These are phyloP conservation scores for Scheffersomyces amazonensis DNA, from an alignment of 805 yeast species.

Conservation along the genomic window DNA sequence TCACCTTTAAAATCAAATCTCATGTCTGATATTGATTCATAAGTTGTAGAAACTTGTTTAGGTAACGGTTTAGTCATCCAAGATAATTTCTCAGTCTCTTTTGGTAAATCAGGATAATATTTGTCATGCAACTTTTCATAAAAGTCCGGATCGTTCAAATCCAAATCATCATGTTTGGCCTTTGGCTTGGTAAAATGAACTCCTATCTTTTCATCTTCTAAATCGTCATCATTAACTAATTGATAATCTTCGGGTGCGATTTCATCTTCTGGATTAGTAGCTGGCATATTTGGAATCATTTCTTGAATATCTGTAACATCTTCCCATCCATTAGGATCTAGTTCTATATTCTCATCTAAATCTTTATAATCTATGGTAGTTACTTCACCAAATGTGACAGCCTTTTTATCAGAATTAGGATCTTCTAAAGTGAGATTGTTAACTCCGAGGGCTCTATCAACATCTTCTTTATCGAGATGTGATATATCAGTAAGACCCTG, in stretches of 20 bases:
- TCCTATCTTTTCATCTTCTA: conserved; percentile 37
- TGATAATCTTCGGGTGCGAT: conserved; percentile 43
- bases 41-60: conserved; percentile 34
- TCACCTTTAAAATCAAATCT: conserved; percentile 89
- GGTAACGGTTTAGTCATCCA: conserved; percentile 84
- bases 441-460: conserved; percentile 36
- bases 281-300: conserved; percentile 41
- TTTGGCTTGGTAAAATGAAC: conserved; percentile 69
- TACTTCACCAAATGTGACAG: conserved; percentile 27
- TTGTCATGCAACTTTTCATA: conserved; percentile 75
- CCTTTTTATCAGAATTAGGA: conserved; percentile 13
- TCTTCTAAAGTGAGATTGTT: conserved; percentile 13
- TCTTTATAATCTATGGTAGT: conserved; percentile 29
- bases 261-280: conserved; percentile 19
- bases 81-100: conserved; percentile 73
- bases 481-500: conserved; percentile 29
- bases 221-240: conserved; percentile 36
- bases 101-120: conserved; percentile 87
- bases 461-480: conserved; percentile 31
- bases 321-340: conserved; percentile 45
- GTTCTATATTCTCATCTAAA: conserved; percentile 16
- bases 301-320: conserved; percentile 51
- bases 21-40: conserved; percentile 61
- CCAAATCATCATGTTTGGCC: conserved; percentile 35
- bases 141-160: conserved; percentile 75